phyloP scores from a whole-genome alignment of 176 grass and related monocot genomes.

The Rhipidocladum racemiflorum region DNA sequence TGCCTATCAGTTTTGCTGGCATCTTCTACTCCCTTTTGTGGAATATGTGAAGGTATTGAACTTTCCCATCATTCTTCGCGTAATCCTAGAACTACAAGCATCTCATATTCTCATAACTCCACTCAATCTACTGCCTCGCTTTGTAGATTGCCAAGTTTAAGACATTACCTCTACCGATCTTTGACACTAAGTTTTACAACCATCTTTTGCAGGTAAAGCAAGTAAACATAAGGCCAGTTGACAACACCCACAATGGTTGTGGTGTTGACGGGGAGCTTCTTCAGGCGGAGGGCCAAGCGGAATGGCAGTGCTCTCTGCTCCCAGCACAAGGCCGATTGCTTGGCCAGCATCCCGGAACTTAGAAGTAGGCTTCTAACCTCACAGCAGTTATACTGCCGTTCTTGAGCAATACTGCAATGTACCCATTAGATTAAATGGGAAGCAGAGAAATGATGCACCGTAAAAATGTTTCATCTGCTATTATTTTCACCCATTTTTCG shows the following conservation, averaged over 20 bases:
- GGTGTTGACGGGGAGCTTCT: slow-evolving; percentile 88
- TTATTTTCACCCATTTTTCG: not conserved
- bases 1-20: slow-evolving; percentile 72
- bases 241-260: slow-evolving; percentile 61
- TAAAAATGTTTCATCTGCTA: not conserved
- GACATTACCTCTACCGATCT: not conserved
- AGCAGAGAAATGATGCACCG: not conserved
- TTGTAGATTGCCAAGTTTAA: not conserved
- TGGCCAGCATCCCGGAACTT: slow-evolving; percentile 36
- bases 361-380: slow-evolving; percentile 12
- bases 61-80: not conserved
- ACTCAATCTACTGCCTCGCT: not conserved
- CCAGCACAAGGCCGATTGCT: slow-evolving; percentile 64
- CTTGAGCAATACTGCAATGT: not conserved
- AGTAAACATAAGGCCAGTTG: slow-evolving; percentile 57
- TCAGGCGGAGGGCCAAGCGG: slow-evolving; percentile 39
- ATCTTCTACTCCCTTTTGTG: slow-evolving; percentile 78
- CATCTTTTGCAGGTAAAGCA: slow-evolving; percentile 69
- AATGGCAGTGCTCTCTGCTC: slow-evolving; percentile 68
- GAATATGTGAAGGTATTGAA: slow-evolving; percentile 87
- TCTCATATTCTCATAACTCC: not conserved
- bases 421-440: not conserved
- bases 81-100: not conserved
- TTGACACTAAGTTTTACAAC: not conserved
- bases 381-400: not conserved